Evolutionary conservation across 2,329 filamentous ascomycete species (phyloP).

Genomic region (Ceratocystis cacaofunesta): DNA sequence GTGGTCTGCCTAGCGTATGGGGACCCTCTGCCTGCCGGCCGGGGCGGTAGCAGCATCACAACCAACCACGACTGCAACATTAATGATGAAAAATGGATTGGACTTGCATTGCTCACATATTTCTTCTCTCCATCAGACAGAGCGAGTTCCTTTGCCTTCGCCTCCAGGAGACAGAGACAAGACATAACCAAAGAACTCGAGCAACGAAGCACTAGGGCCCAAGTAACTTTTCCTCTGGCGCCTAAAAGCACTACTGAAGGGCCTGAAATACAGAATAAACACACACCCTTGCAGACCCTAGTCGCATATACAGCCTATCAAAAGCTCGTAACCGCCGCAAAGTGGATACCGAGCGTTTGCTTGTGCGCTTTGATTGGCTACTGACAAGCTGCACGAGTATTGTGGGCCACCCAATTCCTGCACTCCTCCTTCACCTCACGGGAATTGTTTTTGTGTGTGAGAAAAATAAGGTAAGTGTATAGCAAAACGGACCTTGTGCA

Average conservation of each 20-base stretch:
- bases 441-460: neutral
- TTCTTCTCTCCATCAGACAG: neutral
- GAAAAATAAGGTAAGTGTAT: neutral
- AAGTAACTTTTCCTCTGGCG: neutral
- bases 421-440: neutral
- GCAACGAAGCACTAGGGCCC: neutral
- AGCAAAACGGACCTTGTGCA: neutral
- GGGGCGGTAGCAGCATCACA: neutral
- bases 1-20: neutral
- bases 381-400: neutral
- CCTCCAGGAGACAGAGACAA: neutral
- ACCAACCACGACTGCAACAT: neutral
- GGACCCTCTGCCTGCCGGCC: neutral
- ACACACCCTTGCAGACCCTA: neutral
- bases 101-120: neutral
- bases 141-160: neutral
- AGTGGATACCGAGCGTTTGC: constrained; percentile 1
- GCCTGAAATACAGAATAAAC: neutral
- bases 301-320: neutral
- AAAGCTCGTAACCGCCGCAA: neutral
- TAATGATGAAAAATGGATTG: neutral
- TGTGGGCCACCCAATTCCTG: no score
- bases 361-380: neutral
- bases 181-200: neutral
- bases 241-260: neutral